Evolutionary conservation across 345 rosid species (phyloP), one percentile per base, ranked within the genome.

Genomic region (Brassica juncea): DNA sequence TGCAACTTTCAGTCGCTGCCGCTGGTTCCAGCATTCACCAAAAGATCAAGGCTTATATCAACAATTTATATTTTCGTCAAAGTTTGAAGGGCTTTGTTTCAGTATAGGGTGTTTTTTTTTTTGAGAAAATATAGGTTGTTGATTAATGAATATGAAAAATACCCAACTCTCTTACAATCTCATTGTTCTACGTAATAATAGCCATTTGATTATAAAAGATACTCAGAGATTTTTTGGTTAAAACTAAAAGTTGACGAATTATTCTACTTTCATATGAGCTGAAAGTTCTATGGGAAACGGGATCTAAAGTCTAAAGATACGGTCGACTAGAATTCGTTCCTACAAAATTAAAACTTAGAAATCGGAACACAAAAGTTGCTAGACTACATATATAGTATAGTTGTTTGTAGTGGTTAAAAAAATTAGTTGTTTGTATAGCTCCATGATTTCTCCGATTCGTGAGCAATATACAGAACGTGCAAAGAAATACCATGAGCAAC

Each of bases 181-280:
- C 66, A 65, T 39, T 71, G 60, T 65, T 78, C 49, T 71, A 65
- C 72, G 67, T 65, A 52, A 71, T 65, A 52, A 71, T 42, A 65
- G 5, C 67, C 64, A 28, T 49, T 49, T 49, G 55, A 49, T 14
- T 49, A 49, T 49, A 12, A 49, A 49, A 49, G 55, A 49, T 49
- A 49, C 55, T 49, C 19, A 6, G 55, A 49, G 55, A 49, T 37
- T 37, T 37, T 47, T 49, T 49, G 0, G 6, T 14, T 49, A 49
- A 4, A 49, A n/a, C 1, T 2, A 9, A 49, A 14, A 6, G 31
- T 44, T 25, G 5, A 54, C 6, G n/a, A 37, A 37, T 31, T 67
- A 2, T 27, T 58, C 52, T 5, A 63, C 25, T 64, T 60, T 65
- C 67, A 15, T 37, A 71, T 47, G 34, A 65, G 52, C 72, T 78